Percentiles rank a stretch among this genome's conserved stretches.
These are phyloP conservation scores for Clarireedia hainanense DNA, from an alignment of 2,329 filamentous ascomycete genomes.

Conservation along the genomic window DNA sequence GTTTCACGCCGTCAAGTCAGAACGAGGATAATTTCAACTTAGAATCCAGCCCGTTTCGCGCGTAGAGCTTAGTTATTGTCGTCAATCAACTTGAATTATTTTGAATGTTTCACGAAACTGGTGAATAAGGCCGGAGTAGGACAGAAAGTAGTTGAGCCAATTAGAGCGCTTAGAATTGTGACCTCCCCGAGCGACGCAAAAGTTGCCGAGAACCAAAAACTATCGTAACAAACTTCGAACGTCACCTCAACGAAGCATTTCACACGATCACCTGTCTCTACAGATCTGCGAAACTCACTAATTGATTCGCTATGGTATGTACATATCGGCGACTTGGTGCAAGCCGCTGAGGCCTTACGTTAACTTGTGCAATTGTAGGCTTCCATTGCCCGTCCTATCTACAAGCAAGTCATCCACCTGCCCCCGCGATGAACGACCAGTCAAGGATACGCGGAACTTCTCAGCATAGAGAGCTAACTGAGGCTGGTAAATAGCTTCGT, in stretches of 20 bases:
- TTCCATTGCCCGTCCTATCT: conserved; percentile 21
- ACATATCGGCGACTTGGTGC: too few relatives aligned
- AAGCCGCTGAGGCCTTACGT: background rate
- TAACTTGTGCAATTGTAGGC: background rate
- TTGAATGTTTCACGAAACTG: too few relatives aligned
- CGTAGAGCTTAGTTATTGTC: too few relatives aligned
- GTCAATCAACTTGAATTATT: too few relatives aligned
- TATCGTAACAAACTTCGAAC: conserved; percentile 1
- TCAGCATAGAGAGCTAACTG: conserved; percentile 11
- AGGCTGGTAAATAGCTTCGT: conserved; percentile 51
- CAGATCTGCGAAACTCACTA: background rate
- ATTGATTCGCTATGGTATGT: conserved; percentile 8
- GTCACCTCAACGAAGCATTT: conserved; percentile 3
- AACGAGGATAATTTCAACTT: too few relatives aligned
- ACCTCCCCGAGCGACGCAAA: conserved; percentile 5
- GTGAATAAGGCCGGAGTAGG: background rate
- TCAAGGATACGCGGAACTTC: background rate
- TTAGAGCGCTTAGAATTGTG: conserved; percentile 4
- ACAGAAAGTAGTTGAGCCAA: background rate
- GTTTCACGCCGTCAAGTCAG: background rate
- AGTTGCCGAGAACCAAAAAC: conserved; percentile 8
- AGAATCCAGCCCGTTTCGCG: too few relatives aligned
- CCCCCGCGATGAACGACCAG: background rate
- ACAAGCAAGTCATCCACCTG: conserved; percentile 27
- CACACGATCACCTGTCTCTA: conserved; percentile 1